phyloP scores from a whole-genome alignment of 371 early-diverging fungal species.

The Saksenaea oblongispora region DNA sequence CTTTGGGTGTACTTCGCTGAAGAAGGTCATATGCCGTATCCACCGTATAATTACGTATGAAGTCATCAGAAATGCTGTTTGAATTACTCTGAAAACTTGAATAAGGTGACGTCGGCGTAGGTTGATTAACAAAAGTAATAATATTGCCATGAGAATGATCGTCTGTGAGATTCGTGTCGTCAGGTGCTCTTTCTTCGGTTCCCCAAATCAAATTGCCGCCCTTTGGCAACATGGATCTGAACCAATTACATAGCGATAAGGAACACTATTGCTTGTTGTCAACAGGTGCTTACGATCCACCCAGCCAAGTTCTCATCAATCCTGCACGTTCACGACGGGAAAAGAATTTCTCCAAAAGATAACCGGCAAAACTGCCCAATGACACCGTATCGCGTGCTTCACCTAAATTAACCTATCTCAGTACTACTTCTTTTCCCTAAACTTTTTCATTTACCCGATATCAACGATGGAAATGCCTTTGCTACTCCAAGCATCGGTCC shows the following conservation, averaged over 20 bases:
- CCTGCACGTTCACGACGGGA: conserved; percentile 74
- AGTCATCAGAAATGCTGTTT: conserved; percentile 7
- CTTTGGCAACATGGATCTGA: conserved; percentile 75
- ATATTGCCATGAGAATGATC: conserved; percentile 43
- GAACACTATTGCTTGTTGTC: not conserved
- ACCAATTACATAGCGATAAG: not conserved
- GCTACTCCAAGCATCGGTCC: conserved; percentile 91
- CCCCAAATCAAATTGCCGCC: conserved; percentile 91
- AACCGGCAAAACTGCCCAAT: conserved; percentile 74
- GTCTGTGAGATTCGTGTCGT: conserved; percentile 44
- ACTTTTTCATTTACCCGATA: conserved; percentile 55
- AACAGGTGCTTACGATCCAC: conserved; percentile 38
- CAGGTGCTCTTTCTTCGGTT: conserved; percentile 61
- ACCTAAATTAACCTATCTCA: conserved; percentile 34
- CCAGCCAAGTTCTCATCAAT: conserved; percentile 87
- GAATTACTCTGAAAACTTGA: not conserved
- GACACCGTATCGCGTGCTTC: conserved; percentile 91
- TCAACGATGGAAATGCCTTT: conserved; percentile 76
- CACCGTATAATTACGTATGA: conserved; percentile 50
- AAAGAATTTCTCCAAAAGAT: conserved; percentile 87
- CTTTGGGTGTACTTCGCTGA: conserved; percentile 46
- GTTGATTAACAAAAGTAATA: conserved; percentile 31
- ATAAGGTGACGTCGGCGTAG: conserved; percentile 15
- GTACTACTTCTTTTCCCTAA: not conserved
- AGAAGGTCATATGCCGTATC: conserved; percentile 58